Base-by-base conservation (phyloP, 306 rosid species). In the Dryas drummondii region DNA sequence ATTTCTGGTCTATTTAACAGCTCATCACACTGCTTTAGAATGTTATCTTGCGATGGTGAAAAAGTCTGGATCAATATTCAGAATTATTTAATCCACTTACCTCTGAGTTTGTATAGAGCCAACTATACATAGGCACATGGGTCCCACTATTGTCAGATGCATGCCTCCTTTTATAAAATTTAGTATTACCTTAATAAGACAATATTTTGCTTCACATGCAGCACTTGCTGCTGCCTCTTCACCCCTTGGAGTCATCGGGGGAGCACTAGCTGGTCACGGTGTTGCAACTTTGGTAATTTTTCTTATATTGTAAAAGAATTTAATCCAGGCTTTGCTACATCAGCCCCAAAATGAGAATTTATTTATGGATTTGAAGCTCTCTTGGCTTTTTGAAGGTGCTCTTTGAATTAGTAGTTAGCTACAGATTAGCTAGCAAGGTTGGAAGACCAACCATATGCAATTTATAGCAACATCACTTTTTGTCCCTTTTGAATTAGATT, bases 181-280 rank as follows among this genome's bases (percentile, higher is more conserved):
- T 32, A 32, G 37, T 32, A 32, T 19, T 68, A 68, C 61, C 51
- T 42, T 1, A 62, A 56, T 46, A 54, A 50, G 76, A 19, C 79
- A 77, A 76, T 62, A 41, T 61, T 70, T 51, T 62, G 42, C 57
- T 37, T 62, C 76, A 71, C 69, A 47, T 83, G 82, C 86, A 92
- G 99, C 98, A 78, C 98, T 92, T 73, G 96, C 98, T 75, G 98
- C 99, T 19, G 98, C 99, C 70, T 90, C 99, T 81, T 92, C 98
- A 74, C 98, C 97, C 63, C 86, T 92, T 73, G 97, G 99, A 82
- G 99, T 92, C 82, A 88, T 96, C 73, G 98, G 87, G 6, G 98
- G 99, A 84, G 93, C 99, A 42, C 87, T 92, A 49, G 98, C 97
- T 5, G 98, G 98, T 81, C 97, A 92, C 49, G 94, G 96, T 42